Conservation (phyloP, 2,329 filamentous ascomycete species). For the Pyricularia grisea region DNA sequence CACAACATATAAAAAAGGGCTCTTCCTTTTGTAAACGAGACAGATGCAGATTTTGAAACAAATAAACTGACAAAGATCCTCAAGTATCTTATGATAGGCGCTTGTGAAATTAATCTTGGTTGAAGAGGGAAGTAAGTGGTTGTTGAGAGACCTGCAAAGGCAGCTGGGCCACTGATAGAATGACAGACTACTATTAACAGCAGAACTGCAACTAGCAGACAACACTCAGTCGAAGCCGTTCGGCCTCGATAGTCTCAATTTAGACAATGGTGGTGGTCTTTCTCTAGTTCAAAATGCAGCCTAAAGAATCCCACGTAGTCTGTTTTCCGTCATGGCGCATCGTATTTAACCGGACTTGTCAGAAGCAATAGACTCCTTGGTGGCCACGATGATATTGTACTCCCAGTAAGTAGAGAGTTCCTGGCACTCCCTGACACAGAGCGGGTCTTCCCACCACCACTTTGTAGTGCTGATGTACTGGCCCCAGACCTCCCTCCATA, state of each 20-base stretch:
- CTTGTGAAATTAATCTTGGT: neutral
- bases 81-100: neutral
- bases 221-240: neutral
- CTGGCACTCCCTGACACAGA: constrained; percentile 44
- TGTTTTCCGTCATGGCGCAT: neutral
- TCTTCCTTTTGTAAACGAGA: neutral
- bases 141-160: neutral
- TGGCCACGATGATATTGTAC: constrained; percentile 45
- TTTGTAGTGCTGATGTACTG: constrained; percentile 33
- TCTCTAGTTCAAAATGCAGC: neutral
- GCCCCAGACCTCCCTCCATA: constrained; percentile 56
- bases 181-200: neutral
- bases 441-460: constrained; percentile 56
- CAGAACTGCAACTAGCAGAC: neutral
- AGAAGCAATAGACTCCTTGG: constrained; percentile 27
- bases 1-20: neutral
- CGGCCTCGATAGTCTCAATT: neutral
- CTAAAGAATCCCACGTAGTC: neutral
- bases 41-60: neutral
- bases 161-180: neutral
- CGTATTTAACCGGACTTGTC: neutral
- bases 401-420: constrained; percentile 47
- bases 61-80: neutral
- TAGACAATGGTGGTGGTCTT: neutral
- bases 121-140: neutral